Evolutionary conservation across 2,329 filamentous ascomycete species (phyloP).

Genomic region (Phialophora tarda): DNA sequence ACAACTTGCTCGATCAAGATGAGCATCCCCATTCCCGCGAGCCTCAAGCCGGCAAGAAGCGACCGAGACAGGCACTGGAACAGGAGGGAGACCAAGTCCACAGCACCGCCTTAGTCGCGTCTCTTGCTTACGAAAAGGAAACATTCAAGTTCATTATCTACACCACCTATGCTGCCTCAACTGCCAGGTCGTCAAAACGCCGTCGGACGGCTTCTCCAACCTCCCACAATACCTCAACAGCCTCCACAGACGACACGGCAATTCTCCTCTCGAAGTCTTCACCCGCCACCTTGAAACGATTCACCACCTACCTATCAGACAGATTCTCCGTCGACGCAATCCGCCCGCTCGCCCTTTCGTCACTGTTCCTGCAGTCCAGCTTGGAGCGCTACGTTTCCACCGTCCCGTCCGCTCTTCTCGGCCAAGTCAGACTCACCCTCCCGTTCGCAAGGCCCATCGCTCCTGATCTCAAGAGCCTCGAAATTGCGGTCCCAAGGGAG

Average conservation of each 20-base stretch:
- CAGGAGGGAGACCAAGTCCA: background rate
- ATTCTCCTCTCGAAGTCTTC: slow-evolving; percentile 32
- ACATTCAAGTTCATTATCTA: slow-evolving; percentile 34
- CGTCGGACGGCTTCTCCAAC: slow-evolving; percentile 7
- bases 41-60: slow-evolving; percentile 12
- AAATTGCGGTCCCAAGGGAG: slow-evolving; percentile 28
- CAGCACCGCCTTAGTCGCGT: slow-evolving; percentile 22
- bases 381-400: slow-evolving; percentile 3
- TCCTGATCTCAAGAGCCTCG: slow-evolving; percentile 33
- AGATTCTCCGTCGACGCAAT: slow-evolving; percentile 28
- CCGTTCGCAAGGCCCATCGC: slow-evolving; percentile 32
- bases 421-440: slow-evolving; percentile 35
- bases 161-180: slow-evolving; percentile 3
- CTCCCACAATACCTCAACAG: background rate
- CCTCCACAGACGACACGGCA: slow-evolving; percentile 5
- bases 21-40: background rate
- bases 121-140: slow-evolving; percentile 33
- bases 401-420: slow-evolving; percentile 13
- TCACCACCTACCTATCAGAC: slow-evolving; percentile 26
- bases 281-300: slow-evolving; percentile 18
- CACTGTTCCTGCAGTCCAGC: background rate
- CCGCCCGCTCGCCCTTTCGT: slow-evolving; percentile 27
- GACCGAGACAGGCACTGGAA: slow-evolving; percentile 13
- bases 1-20: background rate
- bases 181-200: slow-evolving; percentile 15